phyloP scores from a whole-genome alignment of 495 filamentous ascomycete species.

The Aspergillus sclerotioniger region DNA sequence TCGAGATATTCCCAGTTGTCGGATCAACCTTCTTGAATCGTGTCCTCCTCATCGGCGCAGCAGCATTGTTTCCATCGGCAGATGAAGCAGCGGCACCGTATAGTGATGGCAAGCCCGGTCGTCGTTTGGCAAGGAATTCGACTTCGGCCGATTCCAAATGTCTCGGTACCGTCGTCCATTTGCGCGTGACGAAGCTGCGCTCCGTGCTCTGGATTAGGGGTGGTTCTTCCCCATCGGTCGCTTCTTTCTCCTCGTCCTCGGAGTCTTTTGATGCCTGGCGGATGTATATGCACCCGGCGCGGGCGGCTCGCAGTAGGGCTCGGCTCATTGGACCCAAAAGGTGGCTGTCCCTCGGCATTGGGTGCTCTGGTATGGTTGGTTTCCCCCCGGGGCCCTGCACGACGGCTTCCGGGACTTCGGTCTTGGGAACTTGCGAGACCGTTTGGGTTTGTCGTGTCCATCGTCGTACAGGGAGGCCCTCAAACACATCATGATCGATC shows the following conservation, averaged over 20 bases:
- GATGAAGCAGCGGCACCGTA: slow-evolving; percentile 48
- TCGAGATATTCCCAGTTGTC: slow-evolving; percentile 67
- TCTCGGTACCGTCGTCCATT: slow-evolving; percentile 77
- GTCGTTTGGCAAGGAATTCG: slow-evolving; percentile 83
- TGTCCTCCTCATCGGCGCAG: slow-evolving; percentile 62
- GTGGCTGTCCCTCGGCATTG: slow-evolving; percentile 85
- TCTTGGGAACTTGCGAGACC: slow-evolving; percentile 62
- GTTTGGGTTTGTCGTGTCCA: slow-evolving; percentile 75
- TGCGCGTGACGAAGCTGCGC: slow-evolving; percentile 65
- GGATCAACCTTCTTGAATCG: slow-evolving; percentile 76
- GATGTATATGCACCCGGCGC: slow-evolving; percentile 68
- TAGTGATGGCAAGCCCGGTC: slow-evolving; percentile 65
- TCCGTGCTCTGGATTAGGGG: slow-evolving; percentile 35
- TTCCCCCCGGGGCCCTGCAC: slow-evolving; percentile 58
- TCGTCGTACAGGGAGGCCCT: slow-evolving; percentile 89
- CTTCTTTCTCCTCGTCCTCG: slow-evolving; percentile 52
- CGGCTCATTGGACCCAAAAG: slow-evolving; percentile 75
- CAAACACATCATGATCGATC: slow-evolving; percentile 92
- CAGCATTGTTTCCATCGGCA: slow-evolving; percentile 40
- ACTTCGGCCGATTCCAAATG: slow-evolving; percentile 71
- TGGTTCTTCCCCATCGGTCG: slow-evolving; percentile 43
- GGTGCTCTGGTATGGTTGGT: slow-evolving; percentile 51
- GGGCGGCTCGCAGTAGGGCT: slow-evolving; percentile 78
- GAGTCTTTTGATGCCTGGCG: slow-evolving; percentile 38
- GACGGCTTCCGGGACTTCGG: slow-evolving; percentile 45